These are phyloP conservation scores for Chalciporus sphaerocephalus DNA, from an alignment of 768 basidiomycete genomes.

Conservation along the genomic window DNA sequence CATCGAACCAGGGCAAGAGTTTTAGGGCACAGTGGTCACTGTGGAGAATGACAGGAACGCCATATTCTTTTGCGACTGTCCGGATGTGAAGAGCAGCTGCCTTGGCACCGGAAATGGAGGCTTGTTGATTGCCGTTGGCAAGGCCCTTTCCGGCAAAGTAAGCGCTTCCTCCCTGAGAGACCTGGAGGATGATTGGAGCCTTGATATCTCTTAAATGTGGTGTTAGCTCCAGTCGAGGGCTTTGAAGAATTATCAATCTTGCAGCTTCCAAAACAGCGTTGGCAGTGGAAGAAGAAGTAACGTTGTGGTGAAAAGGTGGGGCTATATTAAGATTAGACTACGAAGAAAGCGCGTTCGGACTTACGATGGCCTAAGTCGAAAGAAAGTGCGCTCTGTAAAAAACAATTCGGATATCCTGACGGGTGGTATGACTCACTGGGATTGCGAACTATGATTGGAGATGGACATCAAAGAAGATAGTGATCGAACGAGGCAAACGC, in stretches of 20 bases:
- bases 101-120: conserved; percentile 87
- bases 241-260: conserved; percentile 44
- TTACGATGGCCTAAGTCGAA: conserved; percentile 63
- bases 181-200: conserved; percentile 94
- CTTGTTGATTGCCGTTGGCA: conserved; percentile 91
- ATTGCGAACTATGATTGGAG: conserved; percentile 64
- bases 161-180: conserved; percentile 94
- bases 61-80: conserved; percentile 82
- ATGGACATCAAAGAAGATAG: conserved; percentile 10
- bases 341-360: conserved; percentile 27
- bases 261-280: conserved; percentile 96
- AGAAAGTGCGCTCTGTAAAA: not conserved
- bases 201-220: conserved; percentile 72
- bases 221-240: conserved; percentile 10
- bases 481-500: conserved; percentile 17
- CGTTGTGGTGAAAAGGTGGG: conserved; percentile 59
- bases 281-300: conserved; percentile 92
- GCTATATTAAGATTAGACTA: not conserved
- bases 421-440: conserved; percentile 51
- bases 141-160: conserved; percentile 97
- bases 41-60: conserved; percentile 96
- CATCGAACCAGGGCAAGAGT: conserved; percentile 98
- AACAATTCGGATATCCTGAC: not conserved
- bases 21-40: conserved; percentile 98
- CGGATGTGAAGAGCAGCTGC: conserved; percentile 92